Conservation (phyloP, 1,284 basidiomycete genomes). For the Gastroboletus turbinatus region DNA sequence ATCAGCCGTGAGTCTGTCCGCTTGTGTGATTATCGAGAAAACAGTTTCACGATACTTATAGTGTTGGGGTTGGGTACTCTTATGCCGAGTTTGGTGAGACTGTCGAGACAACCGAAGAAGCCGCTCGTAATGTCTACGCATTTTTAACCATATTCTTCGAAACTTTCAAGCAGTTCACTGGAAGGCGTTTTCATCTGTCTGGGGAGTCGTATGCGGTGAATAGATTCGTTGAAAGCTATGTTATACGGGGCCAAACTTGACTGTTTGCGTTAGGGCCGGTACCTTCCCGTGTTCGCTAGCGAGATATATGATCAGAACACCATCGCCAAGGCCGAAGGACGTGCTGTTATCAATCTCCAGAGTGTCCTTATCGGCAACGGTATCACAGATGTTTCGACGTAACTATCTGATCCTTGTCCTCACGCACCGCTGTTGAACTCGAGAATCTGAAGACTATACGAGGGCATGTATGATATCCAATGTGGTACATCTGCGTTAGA, state of each 20-base stretch:
- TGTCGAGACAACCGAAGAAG: constrained; percentile 65
- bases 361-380: constrained; percentile 65
- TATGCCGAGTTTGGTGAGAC: constrained; percentile 54
- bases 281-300: constrained; percentile 79
- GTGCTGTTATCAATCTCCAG: constrained; percentile 65
- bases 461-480: constrained; percentile 63
- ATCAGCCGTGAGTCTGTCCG: constrained; percentile 61
- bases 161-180: constrained; percentile 66
- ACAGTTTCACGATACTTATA: constrained; percentile 21
- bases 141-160: constrained; percentile 78
- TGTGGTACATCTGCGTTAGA: constrained; percentile 56
- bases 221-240: background rate
- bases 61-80: constrained; percentile 49
- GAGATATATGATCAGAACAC: constrained; percentile 77
- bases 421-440: background rate
- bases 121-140: constrained; percentile 67
- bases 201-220: constrained; percentile 69
- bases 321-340: constrained; percentile 51
- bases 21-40: constrained; percentile 19
- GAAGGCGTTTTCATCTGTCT: constrained; percentile 63
- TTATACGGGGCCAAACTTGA: background rate
- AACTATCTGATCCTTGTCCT: constrained; percentile 14
- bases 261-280: constrained; percentile 55
- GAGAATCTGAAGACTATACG: constrained; percentile 45
- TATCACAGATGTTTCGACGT: constrained; percentile 63